These are phyloP conservation scores for Pseudocercospora vitis DNA, from an alignment of 2,329 filamentous ascomycete genomes.

Conservation along the genomic window DNA sequence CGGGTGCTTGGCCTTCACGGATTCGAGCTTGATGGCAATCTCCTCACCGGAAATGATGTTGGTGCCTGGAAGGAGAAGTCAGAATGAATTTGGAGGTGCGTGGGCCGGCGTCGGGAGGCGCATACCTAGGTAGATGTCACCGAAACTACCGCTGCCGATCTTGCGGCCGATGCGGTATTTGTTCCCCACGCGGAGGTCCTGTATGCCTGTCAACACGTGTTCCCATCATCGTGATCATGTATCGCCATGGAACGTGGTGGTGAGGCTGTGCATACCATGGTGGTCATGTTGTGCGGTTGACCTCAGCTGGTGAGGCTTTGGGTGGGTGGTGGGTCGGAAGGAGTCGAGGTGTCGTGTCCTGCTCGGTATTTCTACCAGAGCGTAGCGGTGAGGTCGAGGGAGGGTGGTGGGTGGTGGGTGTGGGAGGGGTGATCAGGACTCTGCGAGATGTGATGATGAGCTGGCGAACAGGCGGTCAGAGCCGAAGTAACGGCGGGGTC, in stretches of 20 bases:
- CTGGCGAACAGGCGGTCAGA: conserved; percentile 10
- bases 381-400: conserved; percentile 11
- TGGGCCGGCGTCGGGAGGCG: conserved; percentile 13
- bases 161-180: conserved; percentile 99
- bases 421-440: conserved; percentile 3
- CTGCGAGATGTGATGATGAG: conserved; percentile 11
- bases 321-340: conserved; percentile 9
- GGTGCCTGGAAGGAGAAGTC: conserved; percentile 61
- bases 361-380: conserved; percentile 34
- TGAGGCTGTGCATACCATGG: conserved; percentile 56
- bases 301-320: conserved; percentile 31
- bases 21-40: conserved; percentile 99
- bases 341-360: conserved; percentile 17
- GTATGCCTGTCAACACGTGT: conserved; percentile 39
- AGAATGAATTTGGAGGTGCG: not conserved
- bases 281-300: conserved; percentile 54
- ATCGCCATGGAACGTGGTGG: conserved; percentile 23
- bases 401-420: conserved; percentile 7
- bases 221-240: not conserved
- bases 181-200: conserved; percentile 99
- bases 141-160: conserved; percentile 96
- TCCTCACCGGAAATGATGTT: conserved; percentile 99
- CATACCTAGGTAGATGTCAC: conserved; percentile 90
- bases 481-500: conserved; percentile 1
- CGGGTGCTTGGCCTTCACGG: conserved; percentile 98